Base-by-base conservation (phyloP, 495 filamentous ascomycete species). In the Aspergillus heteromorphus region DNA sequence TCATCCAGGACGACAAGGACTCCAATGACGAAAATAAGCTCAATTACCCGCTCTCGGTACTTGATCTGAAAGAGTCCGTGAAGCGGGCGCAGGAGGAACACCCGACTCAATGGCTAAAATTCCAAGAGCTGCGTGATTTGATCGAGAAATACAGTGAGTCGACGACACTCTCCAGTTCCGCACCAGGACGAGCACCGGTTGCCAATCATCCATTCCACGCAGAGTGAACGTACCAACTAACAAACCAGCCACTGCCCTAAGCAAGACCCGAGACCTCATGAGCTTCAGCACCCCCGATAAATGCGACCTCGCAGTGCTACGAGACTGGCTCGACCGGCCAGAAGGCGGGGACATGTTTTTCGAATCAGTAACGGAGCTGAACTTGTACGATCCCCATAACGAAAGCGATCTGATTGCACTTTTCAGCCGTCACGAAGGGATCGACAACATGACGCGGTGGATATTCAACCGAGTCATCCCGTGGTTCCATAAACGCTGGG, bases 81-180 rank as follows among this genome's bases (percentile, higher is more conserved):
- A 41, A n/a, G 31, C 10, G 29, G 40, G 8, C n/a, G 38, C 9
- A 25, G 6, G 49, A 52, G 20, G 14, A 27, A 2, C 17, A 18
- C 13, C 34, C 43, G 9, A 48, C 18, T 18, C 61, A 69, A 48
- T 66, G 59, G 67, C 16, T 53, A 20, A 68, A 63, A 43, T 36
- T 67, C 10, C 47, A 64, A 21, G 61, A 67, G 27, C 56, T 70
- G 16, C 50, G 67, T 23, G 48, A 40, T 21, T 19, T 55, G 25
- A 21, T 69, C 31, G 52, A 65, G 13, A 56, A 64, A 42, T 55
- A 55, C n/a, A 55, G 53, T 55, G 2, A 29, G 23, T 43, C n/a
- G n/a, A n/a, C n/a, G n/a, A n/a, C n/a, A n/a, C n/a, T n/a, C n/a
- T n/a, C n/a, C n/a, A n/a, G n/a, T n/a, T n/a, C n/a, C n/a, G n/a